Base-by-base conservation (phyloP, 106 monocot species). In the Dioscorea zingiberensis region DNA sequence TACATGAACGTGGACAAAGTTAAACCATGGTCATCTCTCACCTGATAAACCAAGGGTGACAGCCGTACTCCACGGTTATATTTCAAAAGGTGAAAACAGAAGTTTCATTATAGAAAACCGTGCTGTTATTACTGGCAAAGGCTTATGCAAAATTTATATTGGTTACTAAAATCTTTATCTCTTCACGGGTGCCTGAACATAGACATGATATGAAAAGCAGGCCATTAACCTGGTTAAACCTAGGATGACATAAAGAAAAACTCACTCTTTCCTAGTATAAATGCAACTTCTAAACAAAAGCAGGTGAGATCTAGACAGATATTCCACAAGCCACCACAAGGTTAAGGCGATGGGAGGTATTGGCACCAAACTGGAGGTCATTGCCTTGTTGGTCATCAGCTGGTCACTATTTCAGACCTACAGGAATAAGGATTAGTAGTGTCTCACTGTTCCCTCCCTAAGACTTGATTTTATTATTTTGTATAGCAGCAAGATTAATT, bases 351-450 rank as follows among this genome's bases (percentile, higher is more conserved):
- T 63, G 67, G 29, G 67, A 67, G 53, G 67, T 55, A 67, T 53
- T 25, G 26, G 51, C 67, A 54, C 21, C 10, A 55, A 55, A 9
- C 30, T 55, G 4, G n/a, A 28, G 13, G 8, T 76, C 7, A 48
- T 73, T 4, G 63, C 67, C 27, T 1, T 77, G 6, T 55, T 75
- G 21, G 25, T 80, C 11, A 38, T 80, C 46, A 9, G 59, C 7
- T 63, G 44, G 27, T 63, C 66, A 11, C 62, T 69, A 7, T 16
- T 9, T 1, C 19, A 21, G 21, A 47, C 61, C 11, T 19, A 69
- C 76, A 76, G 26, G 80, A 80, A 13, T 84, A 80, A 76, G 84
- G 84, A 1, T 73, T 84, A 49, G 75, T 72, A 3, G 48, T 65
- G 2, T 69, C 76, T 0, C n/a, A n/a, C n/a, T n/a, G n/a, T n/a